phyloP scores from a whole-genome alignment of 257 asterid genomes.

The Solanum sitiens region DNA sequence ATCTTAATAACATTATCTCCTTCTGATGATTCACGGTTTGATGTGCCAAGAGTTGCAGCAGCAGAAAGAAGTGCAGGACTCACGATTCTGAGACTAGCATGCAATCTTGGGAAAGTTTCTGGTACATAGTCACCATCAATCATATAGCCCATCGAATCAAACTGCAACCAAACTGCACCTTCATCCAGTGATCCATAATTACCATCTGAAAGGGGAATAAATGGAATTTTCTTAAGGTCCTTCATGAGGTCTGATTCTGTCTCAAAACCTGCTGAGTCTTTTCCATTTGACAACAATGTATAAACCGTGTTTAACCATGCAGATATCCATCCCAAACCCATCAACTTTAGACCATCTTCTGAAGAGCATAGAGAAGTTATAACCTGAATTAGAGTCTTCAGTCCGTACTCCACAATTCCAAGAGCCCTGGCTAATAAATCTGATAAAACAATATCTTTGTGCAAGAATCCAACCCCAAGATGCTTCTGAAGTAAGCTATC shows the following conservation, averaged over 20 bases:
- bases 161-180: slow-evolving; percentile 72
- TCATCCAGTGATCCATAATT: slow-evolving; percentile 54
- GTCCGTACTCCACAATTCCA: slow-evolving; percentile 86
- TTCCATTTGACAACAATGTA: slow-evolving; percentile 26
- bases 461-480: slow-evolving; percentile 79
- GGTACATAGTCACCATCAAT: slow-evolving; percentile 31
- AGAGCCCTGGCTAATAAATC: slow-evolving; percentile 76
- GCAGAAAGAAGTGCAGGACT: slow-evolving; percentile 56
- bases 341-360: slow-evolving; percentile 37
- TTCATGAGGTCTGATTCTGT: slow-evolving; percentile 35
- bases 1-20: slow-evolving; percentile 52
- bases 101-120: slow-evolving; percentile 55
- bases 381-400: slow-evolving; percentile 37
- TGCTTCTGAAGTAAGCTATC: slow-evolving; percentile 60
- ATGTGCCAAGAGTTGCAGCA: slow-evolving; percentile 31
- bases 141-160: slow-evolving; percentile 29
- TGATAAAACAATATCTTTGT: slow-evolving; percentile 60
- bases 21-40: slow-evolving; percentile 22
- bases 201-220: slow-evolving; percentile 81
- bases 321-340: slow-evolving; percentile 76
- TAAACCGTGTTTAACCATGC: slow-evolving; percentile 61
- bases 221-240: slow-evolving; percentile 45
- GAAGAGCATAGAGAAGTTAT: slow-evolving; percentile 51
- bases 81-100: slow-evolving; percentile 56
- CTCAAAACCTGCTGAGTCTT: slow-evolving; percentile 19